Base-by-base conservation (phyloP, 768 basidiomycete species). In the Termitomyces sp. region DNA sequence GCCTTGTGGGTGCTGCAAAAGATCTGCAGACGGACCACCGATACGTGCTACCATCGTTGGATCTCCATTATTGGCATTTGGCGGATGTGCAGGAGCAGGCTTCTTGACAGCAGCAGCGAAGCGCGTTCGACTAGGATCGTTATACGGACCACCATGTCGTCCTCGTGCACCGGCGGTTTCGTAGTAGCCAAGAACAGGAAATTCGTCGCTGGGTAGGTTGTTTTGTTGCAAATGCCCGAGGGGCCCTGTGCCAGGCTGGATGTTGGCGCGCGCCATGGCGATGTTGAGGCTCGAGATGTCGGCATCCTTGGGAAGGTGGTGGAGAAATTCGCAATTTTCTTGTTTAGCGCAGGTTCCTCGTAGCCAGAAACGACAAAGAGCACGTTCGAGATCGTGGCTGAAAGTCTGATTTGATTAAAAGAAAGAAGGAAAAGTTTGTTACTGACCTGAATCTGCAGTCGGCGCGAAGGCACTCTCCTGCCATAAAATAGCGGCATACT, bases 291-390 rank as follows among this genome's bases (percentile, higher is more conserved):
- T 77, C 42, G 83, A 69, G 37, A 93, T 79, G 65, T 97, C 93
- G 40, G 89, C 85, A 60, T 93, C 88, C 61, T 89, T 85, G 6
- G 92, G 93, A 5, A 95, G 74, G 67, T 91, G 90, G 66, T 97
- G 95, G 66, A 97, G 71, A 71, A 98, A 98, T 72, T 98, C 97
- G 82, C 95, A 98, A 60, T 81, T 83, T 55, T 96, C 94, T 53
- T 94, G 90, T 70, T 99, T 99, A 30, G 95, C 92, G 66, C 97
- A 99, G 44, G 93, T 93, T 5, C 96, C 96, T 49, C 95, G 83
- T 30, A 99, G 80, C 97, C 97, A 99, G 76, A 99, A 99, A 35
- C 97, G 88, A 72, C 90, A 94, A 21, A 98, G 69, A 1, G 95
- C 95, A 41, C 95, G 83, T 69, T 98, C 95, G 3, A 97, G 81